Evolutionary conservation across 495 filamentous ascomycete species (phyloP).

Genomic region (Viridothelium virens): DNA sequence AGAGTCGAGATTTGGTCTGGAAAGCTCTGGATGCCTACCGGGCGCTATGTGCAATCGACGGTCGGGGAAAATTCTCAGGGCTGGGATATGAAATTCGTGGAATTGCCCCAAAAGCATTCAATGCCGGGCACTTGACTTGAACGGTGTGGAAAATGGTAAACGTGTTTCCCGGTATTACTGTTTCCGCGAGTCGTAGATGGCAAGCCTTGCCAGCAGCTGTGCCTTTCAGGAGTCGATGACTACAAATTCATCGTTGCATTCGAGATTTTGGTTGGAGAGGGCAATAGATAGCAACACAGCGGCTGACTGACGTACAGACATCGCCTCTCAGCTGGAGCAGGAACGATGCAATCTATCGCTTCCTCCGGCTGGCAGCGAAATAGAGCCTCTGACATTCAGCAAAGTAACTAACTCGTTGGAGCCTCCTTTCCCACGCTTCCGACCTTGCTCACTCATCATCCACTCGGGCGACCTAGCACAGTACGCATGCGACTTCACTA

Average conservation of each 20-base stretch:
- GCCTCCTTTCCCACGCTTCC: background rate
- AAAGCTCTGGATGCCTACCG: background rate
- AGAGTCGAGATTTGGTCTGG: slow-evolving; percentile 1
- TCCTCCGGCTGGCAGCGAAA: background rate
- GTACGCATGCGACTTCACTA: background rate
- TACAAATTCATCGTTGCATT: background rate
- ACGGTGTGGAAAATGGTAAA: slow-evolving; percentile 1
- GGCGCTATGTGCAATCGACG: no score
- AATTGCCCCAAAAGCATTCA: background rate
- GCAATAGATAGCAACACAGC: slow-evolving; percentile 5
- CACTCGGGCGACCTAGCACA: background rate
- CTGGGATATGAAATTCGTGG: background rate
- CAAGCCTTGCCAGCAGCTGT: background rate
- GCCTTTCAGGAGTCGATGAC: background rate
- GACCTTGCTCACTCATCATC: background rate
- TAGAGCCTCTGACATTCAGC: background rate
- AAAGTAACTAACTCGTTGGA: background rate
- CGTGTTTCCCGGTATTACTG: background rate
- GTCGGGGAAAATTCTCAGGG: background rate
- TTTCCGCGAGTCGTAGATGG: background rate
- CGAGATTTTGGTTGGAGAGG: background rate
- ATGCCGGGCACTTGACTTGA: background rate
- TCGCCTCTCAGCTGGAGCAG: slow-evolving; percentile 5
- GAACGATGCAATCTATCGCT: slow-evolving; percentile 2
- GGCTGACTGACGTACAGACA: background rate